Base-by-base conservation (phyloP, 495 filamentous ascomycete genomes). In the Neurospora intermedia region DNA sequence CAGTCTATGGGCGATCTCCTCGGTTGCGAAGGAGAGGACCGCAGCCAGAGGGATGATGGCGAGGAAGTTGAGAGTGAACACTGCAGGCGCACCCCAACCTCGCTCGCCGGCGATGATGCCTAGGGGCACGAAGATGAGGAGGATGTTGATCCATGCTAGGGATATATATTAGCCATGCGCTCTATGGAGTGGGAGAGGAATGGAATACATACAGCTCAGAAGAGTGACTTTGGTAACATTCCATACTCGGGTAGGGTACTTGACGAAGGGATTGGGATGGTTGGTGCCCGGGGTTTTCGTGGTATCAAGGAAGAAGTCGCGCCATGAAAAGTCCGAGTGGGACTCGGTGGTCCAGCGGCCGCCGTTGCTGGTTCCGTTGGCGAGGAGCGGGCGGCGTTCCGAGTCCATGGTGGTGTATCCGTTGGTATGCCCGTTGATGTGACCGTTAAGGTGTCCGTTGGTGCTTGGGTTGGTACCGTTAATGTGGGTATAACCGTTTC, bases 21-120 rank as follows among this genome's bases (percentile, higher is more conserved):
- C 96, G 1, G 96, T 99, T 59, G 96, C 96, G 82, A 97, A 97
- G 74, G 94, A 97, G 74, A 99, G 84, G 74, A 99, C 85, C 7
- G 95, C 92, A 31, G 96, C 96, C 46, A 99, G 86, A 9, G 96
- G 96, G 71, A 99, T 91, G 76, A 99, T 99, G 72, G 96, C 95
- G 76, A 97, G 86, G 82, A 98, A 99, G 83, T 99, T 99, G 77
- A 98, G 84, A 11, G 89, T 82, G 78, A 99, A 99, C 43, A 96
- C 88, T 38, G 88, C 87, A 0, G 91, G 89, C 9, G 94, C 87
- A 77, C 90, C 86, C 92, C 92, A 93, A 45, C 86, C 82, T n/a
- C 89, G 78, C 3, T 83, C 84, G 41, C 93, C 95, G 27, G 93
- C 88, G 71, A 94, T 77, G 73, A 99, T 95, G 45, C 95, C 96